Conservation (phyloP, 768 basidiomycete species). For the Pleurotus djamor region DNA sequence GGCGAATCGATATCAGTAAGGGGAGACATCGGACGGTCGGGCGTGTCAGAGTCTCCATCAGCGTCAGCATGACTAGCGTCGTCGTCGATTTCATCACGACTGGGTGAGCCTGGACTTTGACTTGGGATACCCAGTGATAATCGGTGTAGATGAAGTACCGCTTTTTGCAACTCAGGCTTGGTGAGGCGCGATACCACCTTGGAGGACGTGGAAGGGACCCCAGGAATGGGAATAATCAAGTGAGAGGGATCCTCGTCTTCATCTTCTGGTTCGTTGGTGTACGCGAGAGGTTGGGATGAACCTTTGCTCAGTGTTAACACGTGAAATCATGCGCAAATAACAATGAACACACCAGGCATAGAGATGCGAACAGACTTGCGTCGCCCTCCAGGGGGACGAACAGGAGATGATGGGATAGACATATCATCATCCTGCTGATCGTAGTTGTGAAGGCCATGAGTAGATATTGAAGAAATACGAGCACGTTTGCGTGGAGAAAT, state of each 20-base stretch:
- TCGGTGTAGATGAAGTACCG: neutral
- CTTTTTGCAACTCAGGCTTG: slow-evolving; percentile 27
- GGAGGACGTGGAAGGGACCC: slow-evolving; percentile 7
- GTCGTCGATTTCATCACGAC: neutral
- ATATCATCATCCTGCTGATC: slow-evolving; percentile 1
- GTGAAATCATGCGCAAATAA: neutral
- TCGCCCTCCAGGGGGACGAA: neutral
- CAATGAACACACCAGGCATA: neutral
- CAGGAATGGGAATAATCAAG: neutral
- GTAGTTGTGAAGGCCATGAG: neutral
- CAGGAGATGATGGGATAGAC: neutral
- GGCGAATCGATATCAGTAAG: slow-evolving; percentile 2
- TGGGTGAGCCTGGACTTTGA: neutral
- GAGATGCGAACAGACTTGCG: slow-evolving; percentile 3
- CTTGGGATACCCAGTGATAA: neutral
- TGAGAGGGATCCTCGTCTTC: neutral
- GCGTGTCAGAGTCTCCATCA: neutral
- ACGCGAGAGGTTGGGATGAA: neutral
- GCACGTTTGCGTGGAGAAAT: slow-evolving; percentile 6
- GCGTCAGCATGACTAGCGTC: neutral
- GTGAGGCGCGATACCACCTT: slow-evolving; percentile 31
- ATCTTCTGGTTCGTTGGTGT: neutral
- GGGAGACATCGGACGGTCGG: neutral
- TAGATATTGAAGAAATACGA: slow-evolving; percentile 8
- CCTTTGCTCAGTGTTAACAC: neutral